phyloP scores from a whole-genome alignment of 331 rosid genomes.

The Phaseolus coccineus region DNA sequence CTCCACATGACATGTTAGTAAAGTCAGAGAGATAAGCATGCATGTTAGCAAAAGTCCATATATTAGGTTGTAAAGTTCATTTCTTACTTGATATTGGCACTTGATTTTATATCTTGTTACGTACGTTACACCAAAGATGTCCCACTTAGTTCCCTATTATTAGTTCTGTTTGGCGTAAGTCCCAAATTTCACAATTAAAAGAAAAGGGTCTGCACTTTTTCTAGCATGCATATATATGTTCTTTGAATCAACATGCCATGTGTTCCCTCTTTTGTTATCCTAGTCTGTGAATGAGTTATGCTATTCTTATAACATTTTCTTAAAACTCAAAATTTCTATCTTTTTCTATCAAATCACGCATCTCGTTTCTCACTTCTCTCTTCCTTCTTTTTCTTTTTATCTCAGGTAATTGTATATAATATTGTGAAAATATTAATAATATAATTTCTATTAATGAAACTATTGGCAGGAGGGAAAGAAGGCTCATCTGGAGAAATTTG shows the following conservation, averaged over 20 bases:
- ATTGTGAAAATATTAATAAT: neutral
- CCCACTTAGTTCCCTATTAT: slow-evolving; percentile 10
- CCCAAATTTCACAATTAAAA: slow-evolving; percentile 14
- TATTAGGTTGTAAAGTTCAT: slow-evolving; percentile 16
- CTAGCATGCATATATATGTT: neutral
- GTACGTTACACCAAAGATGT: slow-evolving; percentile 1
- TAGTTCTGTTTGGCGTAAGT: neutral
- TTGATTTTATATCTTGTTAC: slow-evolving; percentile 9
- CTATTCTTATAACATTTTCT: neutral
- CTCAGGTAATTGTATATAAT: neutral
- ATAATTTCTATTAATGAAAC: neutral
- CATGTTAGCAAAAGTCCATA: neutral
- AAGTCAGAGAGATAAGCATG: slow-evolving; percentile 6
- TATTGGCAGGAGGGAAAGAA: slow-evolving; percentile 82
- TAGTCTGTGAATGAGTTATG: neutral
- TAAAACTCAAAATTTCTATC: neutral
- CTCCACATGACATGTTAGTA: neutral
- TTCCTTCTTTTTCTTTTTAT: neutral
- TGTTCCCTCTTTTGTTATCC: slow-evolving; percentile 23
- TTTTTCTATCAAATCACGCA: neutral
- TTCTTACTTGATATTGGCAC: neutral
- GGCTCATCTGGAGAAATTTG: slow-evolving; percentile 77
- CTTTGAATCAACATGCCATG: slow-evolving; percentile 5
- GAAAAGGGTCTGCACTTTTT: neutral
- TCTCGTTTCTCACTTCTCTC: neutral